phyloP scores from a whole-genome alignment of 2,329 filamentous ascomycete species.

The Alternaria postmessia region DNA sequence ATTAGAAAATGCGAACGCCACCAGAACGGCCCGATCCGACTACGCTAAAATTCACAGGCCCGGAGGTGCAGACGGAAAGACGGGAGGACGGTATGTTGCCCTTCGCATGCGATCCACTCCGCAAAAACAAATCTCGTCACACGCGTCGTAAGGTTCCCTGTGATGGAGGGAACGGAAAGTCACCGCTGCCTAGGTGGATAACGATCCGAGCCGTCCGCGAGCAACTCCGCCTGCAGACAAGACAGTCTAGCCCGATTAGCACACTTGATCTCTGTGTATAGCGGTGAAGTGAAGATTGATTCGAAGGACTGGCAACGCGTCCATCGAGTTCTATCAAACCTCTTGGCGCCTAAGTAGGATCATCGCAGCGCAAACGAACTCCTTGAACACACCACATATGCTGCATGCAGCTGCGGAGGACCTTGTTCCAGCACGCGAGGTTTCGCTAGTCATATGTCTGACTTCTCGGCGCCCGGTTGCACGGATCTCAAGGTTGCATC shows the following conservation, averaged over 20 bases:
- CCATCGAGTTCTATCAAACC: not conserved
- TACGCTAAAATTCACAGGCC: not conserved
- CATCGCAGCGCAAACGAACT: too few species aligned
- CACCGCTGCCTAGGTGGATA: not conserved
- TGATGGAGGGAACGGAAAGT: not conserved
- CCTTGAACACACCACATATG: not conserved
- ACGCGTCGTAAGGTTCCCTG: not conserved
- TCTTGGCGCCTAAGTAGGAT: not conserved
- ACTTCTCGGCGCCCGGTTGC: not conserved
- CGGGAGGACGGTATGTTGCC: not conserved
- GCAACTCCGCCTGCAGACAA: not conserved
- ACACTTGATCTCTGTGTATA: not conserved
- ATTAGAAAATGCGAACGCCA: not conserved
- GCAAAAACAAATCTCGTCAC: not conserved
- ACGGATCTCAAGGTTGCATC: too few species aligned
- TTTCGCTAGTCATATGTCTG: not conserved
- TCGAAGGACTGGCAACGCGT: not conserved
- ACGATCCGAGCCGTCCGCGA: not conserved
- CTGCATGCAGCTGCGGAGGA: not conserved
- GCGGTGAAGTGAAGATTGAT: not conserved
- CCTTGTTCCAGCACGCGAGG: too few species aligned
- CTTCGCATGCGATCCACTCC: not conserved
- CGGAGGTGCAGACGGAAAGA: too few species aligned
- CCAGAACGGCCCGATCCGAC: not conserved
- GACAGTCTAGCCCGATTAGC: not conserved